Percentiles rank a stretch among this genome's conserved stretches.
These are phyloP conservation scores for Physcomitrellopsis africana DNA, from an alignment of 225 moss, liverwort and hornwort species.

Conservation along the genomic window DNA sequence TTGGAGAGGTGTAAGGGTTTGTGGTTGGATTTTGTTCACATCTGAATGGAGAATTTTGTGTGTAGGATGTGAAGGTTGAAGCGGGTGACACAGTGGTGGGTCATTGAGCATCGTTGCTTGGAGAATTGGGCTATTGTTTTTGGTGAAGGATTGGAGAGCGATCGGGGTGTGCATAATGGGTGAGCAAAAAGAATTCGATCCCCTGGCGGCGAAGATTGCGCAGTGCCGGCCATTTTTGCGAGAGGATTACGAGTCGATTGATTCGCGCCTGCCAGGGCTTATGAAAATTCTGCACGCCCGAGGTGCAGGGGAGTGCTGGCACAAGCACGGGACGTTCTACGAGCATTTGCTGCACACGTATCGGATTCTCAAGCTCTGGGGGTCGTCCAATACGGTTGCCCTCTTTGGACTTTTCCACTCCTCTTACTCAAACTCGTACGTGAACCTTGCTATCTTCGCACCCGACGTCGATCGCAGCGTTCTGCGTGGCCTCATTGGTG, in stretches of 20 bases:
- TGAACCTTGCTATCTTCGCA: conserved; percentile 87
- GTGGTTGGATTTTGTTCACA: neutral
- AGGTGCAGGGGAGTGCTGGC: conserved; percentile 89
- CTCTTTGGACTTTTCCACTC: conserved; percentile 84
- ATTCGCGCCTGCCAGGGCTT: conserved; percentile 64
- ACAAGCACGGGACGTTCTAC: conserved; percentile 95
- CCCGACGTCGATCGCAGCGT: conserved; percentile 71
- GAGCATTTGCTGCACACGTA: conserved; percentile 79
- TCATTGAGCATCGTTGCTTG: neutral
- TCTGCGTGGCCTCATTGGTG: conserved; percentile 74
- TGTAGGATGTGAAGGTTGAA: conserved; percentile 21
- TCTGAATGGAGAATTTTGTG: neutral
- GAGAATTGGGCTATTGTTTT: neutral
- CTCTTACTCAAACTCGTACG: conserved; percentile 88
- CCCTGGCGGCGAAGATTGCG: conserved; percentile 41
- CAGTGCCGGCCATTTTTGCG: conserved; percentile 69
- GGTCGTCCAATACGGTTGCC: conserved; percentile 54
- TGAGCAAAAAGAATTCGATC: conserved; percentile 18
- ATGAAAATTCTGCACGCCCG: conserved; percentile 62
- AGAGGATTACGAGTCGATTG: conserved; percentile 56
- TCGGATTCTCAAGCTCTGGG: conserved; percentile 88
- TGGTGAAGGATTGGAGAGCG: too few relatives aligned
- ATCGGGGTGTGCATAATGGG: conserved; percentile 14
- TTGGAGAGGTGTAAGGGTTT: neutral
- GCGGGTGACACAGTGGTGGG: neutral